Conservation (phyloP, 83 land plant species). For the Larix sibirica region DNA sequence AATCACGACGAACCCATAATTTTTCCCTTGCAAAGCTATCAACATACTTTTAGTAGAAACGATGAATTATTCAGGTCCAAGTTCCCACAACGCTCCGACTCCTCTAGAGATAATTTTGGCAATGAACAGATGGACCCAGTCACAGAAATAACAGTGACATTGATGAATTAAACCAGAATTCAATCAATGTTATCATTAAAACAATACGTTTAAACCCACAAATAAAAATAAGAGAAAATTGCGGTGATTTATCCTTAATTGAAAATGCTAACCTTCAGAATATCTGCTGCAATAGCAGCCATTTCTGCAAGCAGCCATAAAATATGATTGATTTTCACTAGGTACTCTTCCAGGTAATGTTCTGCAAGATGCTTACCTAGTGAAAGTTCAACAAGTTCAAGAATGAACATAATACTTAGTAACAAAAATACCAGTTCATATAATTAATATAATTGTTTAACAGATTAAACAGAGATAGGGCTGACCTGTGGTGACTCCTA, state of each 20-base stretch:
- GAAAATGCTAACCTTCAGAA: constrained; percentile 34
- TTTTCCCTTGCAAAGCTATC: too few species aligned
- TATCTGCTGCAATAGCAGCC: constrained; percentile 33
- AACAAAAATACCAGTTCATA: too few species aligned
- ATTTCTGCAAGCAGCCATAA: constrained; percentile 35
- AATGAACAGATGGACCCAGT: constrained; percentile 59
- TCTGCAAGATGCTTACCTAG: constrained; percentile 31
- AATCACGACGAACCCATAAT: too few species aligned
- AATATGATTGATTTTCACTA: background rate
- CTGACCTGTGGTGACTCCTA: constrained; percentile 21
- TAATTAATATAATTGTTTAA: too few species aligned
- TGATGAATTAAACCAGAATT: constrained; percentile 26
- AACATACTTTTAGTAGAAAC: too few species aligned
- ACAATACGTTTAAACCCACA: too few species aligned
- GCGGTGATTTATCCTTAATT: too few species aligned
- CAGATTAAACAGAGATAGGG: too few species aligned
- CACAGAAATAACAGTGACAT: constrained; percentile 66
- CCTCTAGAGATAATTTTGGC: constrained; percentile 24
- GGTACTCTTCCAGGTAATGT: constrained; percentile 12
- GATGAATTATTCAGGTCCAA: constrained; percentile 69
- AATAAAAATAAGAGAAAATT: too few species aligned
- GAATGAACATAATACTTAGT: too few species aligned
- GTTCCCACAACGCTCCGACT: constrained; percentile 36
- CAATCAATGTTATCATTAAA: too few species aligned
- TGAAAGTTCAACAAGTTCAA: too few species aligned